Evolutionary conservation across 345 rosid genomes (phyloP), one percentile per base, ranked within the genome.

Genomic region (Atalantia buxifolia): DNA sequence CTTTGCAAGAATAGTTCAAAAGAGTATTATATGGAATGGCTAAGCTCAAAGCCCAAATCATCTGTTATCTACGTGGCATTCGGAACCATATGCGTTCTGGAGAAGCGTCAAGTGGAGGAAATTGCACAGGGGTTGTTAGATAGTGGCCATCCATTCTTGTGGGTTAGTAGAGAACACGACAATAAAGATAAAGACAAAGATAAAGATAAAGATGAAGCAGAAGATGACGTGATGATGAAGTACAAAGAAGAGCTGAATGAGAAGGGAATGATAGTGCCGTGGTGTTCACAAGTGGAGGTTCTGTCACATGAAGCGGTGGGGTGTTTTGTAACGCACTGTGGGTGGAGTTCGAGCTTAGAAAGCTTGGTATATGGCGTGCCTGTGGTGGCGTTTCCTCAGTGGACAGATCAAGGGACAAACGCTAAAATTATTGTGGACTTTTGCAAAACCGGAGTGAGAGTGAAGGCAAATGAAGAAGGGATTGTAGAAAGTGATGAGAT

Each of bases 261-360:
- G 24, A 80, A 77, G 73, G 97, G 94, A 33, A 79, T 82, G 88
- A 81, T 92, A 45, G 87, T 92, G 38, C 76, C 89, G 0, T 93
- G 98, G 98, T 93, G 98, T 36, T 81, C 84, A 8, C 97, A 93
- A 83, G 80, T 86, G 66, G 85, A 84, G 77, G 93, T 92, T n/a
- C 74, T 93, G 68, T 88, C 89, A 2, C 90, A 90, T 30, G 81
- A 76, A 0, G 81, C 94, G 7, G 28, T 89, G 0, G 93, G 94
- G 2, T 93, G 94, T 74, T 93, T 88, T 35, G 69, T 93, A 69
- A 82, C 87, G 2, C 94, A 93, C 77, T 90, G 95, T n/a, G 95
- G 95, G 18, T 93, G 98, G 95, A 93, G 86, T 84, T 89, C 98
- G 5, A 89, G 91, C 1, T 1, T 89, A n/a, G 96, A 93, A 84